A percentile compares a stretch with the other conserved stretches of the same genome.
phyloP scores from a whole-genome alignment of 345 rosid species.

The Hirschfeldia incana region DNA sequence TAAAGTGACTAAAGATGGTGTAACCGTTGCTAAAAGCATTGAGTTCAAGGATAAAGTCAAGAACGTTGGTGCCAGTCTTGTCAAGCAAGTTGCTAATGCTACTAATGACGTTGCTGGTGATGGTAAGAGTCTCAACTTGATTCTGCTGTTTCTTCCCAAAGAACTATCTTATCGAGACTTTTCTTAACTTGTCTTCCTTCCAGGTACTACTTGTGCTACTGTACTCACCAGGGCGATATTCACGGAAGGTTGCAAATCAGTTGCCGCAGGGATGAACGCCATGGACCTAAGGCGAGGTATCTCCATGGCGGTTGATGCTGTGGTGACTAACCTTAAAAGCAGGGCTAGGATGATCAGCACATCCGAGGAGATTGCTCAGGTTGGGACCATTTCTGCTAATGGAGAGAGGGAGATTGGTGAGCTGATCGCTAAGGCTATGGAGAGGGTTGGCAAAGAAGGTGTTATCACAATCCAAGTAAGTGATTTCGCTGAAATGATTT shows the following conservation, averaged over 20 bases:
- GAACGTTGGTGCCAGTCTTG: conserved; percentile 97
- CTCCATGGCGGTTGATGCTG: conserved; percentile 81
- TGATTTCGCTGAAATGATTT: neutral
- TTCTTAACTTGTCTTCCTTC: neutral
- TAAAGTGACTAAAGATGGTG: conserved; percentile 97
- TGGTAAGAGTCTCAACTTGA: conserved; percentile 47
- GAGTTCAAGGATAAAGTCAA: conserved; percentile 85
- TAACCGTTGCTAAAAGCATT: conserved; percentile 95
- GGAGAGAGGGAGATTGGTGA: conserved; percentile 98
- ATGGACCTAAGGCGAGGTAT: conserved; percentile 96
- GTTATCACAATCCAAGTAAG: conserved; percentile 92
- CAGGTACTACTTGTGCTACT: conserved; percentile 72
- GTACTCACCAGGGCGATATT: conserved; percentile 85
- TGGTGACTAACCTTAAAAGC: conserved; percentile 84
- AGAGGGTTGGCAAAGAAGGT: conserved; percentile 97
- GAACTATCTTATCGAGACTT: neutral
- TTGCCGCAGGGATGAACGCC: conserved; percentile 99
- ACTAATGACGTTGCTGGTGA: conserved; percentile 96
- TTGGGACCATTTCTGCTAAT: conserved; percentile 94
- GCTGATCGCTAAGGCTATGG: conserved; percentile 97
- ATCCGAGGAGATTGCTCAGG: conserved; percentile 97
- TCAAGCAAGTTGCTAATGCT: conserved; percentile 98
- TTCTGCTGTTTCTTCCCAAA: neutral
- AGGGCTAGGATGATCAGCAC: conserved; percentile 92
- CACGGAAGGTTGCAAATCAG: conserved; percentile 92